A percentile compares a stretch with the other conserved stretches of the same genome.
phyloP scores from a whole-genome alignment of 106 monocot species.

The Phalaenopsis aphrodite region DNA sequence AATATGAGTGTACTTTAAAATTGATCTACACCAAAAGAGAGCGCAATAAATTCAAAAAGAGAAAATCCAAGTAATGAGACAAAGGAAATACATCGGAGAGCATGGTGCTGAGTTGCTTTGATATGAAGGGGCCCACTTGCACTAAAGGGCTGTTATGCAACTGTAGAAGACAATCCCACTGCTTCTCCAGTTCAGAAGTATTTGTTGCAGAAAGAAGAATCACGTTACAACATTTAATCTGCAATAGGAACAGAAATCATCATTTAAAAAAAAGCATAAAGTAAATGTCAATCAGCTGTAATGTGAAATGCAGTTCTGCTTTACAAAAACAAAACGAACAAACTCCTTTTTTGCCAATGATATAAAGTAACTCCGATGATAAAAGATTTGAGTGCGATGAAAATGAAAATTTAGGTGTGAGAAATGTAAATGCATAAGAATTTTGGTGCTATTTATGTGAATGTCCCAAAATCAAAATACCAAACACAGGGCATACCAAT shows the following conservation, averaged over 20 bases:
- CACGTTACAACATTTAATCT: constrained; percentile 74
- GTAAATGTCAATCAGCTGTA: background rate
- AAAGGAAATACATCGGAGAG: constrained; percentile 42
- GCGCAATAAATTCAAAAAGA: background rate
- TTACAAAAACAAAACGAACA: background rate
- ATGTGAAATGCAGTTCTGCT: background rate
- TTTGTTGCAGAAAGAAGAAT: constrained; percentile 58
- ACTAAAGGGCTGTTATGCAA: constrained; percentile 23
- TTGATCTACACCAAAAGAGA: background rate
- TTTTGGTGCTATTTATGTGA: too few relatives aligned
- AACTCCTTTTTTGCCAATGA: background rate
- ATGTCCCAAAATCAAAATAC: background rate
- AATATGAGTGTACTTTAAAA: background rate
- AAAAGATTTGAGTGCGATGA: background rate
- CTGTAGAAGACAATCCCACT: constrained; percentile 62
- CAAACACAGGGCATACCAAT: constrained; percentile 45
- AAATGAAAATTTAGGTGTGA: background rate
- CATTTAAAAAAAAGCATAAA: background rate
- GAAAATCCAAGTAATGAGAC: background rate
- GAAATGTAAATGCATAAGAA: too few relatives aligned
- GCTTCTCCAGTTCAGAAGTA: constrained; percentile 39
- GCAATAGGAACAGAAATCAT: constrained; percentile 10
- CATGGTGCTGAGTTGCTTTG: constrained; percentile 43
- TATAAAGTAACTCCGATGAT: background rate
- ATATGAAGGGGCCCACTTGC: constrained; percentile 32